These are phyloP conservation scores for Microdochium trichocladiopsis DNA, from an alignment of 2,329 filamentous ascomycete genomes.

Conservation along the genomic window DNA sequence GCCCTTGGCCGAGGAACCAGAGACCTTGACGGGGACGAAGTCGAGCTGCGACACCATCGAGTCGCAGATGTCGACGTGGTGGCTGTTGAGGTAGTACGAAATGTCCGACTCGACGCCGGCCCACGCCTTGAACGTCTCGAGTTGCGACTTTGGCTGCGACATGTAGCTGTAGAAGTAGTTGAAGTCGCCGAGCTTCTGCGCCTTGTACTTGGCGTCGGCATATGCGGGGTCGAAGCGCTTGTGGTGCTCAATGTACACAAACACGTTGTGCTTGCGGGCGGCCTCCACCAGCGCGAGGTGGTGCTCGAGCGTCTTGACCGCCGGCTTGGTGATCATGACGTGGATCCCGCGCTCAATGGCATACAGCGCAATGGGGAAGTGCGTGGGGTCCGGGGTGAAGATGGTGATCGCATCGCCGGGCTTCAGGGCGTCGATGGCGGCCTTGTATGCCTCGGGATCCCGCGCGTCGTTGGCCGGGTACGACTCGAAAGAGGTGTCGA, in stretches of 20 bases:
- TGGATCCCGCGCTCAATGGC: constrained; percentile 84
- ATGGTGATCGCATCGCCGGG: constrained; percentile 88
- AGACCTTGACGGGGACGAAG: constrained; percentile 72
- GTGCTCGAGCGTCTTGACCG: constrained; percentile 75
- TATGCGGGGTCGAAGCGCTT: constrained; percentile 95
- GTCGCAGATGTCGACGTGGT: constrained; percentile 90
- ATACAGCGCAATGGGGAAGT: constrained; percentile 87
- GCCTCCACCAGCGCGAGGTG: constrained; percentile 71
- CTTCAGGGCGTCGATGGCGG: constrained; percentile 75
- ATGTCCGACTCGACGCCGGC: constrained; percentile 89
- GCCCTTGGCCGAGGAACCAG: constrained; percentile 70
- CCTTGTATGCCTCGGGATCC: constrained; percentile 80
- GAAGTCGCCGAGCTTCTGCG: constrained; percentile 78
- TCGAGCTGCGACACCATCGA: constrained; percentile 73
- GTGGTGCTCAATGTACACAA: constrained; percentile 93
- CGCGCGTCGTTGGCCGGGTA: constrained; percentile 67
- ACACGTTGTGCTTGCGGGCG: constrained; percentile 68
- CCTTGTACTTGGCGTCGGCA: constrained; percentile 75
- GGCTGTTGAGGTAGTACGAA: constrained; percentile 91
- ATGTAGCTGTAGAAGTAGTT: constrained; percentile 99
- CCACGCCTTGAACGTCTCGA: constrained; percentile 94
- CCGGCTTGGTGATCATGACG: constrained; percentile 90
- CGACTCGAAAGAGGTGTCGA: constrained; percentile 81
- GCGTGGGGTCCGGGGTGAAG: constrained; percentile 90
- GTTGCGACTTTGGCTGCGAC: constrained; percentile 84